Conservation (phyloP, 257 asterid species). For the Jaltomata sinuosa region DNA sequence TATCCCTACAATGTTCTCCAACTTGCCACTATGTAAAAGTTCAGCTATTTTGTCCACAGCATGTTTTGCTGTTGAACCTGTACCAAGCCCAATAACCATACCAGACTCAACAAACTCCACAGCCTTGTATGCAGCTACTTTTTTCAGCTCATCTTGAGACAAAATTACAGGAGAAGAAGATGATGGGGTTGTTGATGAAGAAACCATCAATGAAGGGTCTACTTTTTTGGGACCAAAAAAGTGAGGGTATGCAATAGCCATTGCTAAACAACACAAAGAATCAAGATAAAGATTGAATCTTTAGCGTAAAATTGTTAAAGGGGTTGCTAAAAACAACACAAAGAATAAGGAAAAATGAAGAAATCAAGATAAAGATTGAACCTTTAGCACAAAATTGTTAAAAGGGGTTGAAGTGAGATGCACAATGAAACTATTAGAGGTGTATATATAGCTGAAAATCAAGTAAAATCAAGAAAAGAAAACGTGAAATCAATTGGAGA, state of each 20-base stretch:
- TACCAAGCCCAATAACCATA: constrained; percentile 37
- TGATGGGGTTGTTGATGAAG: constrained; percentile 22
- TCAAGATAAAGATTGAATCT: background rate
- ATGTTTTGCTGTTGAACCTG: constrained; percentile 41
- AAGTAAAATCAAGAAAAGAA: background rate
- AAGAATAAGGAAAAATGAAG: background rate
- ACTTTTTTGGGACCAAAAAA: constrained; percentile 15
- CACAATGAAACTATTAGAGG: background rate
- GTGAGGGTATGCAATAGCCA: constrained; percentile 53
- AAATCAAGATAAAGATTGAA: background rate
- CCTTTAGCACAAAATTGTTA: background rate
- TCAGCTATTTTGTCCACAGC: constrained; percentile 36
- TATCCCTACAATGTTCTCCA: constrained; percentile 27
- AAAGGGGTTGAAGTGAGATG: background rate
- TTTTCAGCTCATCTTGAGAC: constrained; percentile 34
- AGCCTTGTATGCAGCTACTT: constrained; percentile 32
- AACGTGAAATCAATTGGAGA: background rate
- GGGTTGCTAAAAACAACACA: background rate
- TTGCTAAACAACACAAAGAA: background rate
- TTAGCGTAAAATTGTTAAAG: background rate
- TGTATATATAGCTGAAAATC: background rate
- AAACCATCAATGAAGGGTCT: constrained; percentile 20
- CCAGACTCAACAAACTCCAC: constrained; percentile 37
- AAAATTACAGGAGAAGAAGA: constrained; percentile 8
- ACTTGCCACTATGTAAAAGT: constrained; percentile 14